Conservation (phyloP, 805 yeast genomes). For the Saturnispora diversa region DNA sequence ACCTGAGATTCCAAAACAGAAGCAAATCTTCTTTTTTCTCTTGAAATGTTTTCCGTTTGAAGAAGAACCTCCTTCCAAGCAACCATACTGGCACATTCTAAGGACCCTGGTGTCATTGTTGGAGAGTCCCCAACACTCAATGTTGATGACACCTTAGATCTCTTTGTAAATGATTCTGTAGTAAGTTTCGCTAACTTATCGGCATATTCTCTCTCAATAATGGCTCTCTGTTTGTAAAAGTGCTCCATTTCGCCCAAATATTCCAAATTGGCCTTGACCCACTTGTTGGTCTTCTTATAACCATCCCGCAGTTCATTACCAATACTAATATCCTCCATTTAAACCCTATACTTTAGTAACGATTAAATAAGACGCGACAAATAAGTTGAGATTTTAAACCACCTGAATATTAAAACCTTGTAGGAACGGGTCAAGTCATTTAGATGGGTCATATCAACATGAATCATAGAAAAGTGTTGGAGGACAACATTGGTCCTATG, state of each 20-base stretch:
- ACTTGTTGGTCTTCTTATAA: conserved; percentile 65
- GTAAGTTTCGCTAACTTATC: conserved; percentile 55
- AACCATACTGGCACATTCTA: conserved; percentile 79
- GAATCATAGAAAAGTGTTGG: background rate
- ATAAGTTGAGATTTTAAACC: no score
- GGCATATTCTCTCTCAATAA: conserved; percentile 78
- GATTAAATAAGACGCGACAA: no score
- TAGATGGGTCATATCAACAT: no score
- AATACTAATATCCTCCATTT: conserved; percentile 33
- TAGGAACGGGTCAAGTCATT: no score
- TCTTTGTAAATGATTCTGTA: conserved; percentile 63
- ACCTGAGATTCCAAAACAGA: conserved; percentile 52
- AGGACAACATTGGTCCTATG: background rate
- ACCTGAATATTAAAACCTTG: no score
- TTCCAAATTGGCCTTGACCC: conserved; percentile 66
- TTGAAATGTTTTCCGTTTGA: conserved; percentile 74
- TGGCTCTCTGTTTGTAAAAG: conserved; percentile 77
- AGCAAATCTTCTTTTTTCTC: conserved; percentile 53
- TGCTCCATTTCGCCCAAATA: conserved; percentile 75
- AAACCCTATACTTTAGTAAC: no score
- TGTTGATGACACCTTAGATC: conserved; percentile 57
- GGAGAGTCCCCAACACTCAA: conserved; percentile 90
- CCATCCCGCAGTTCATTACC: conserved; percentile 78
- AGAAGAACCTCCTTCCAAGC: conserved; percentile 85
- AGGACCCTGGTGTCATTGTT: conserved; percentile 85